These are phyloP conservation scores for Pichia sp. DNA, from an alignment of 1,139 yeast species.

Conservation along the genomic window DNA sequence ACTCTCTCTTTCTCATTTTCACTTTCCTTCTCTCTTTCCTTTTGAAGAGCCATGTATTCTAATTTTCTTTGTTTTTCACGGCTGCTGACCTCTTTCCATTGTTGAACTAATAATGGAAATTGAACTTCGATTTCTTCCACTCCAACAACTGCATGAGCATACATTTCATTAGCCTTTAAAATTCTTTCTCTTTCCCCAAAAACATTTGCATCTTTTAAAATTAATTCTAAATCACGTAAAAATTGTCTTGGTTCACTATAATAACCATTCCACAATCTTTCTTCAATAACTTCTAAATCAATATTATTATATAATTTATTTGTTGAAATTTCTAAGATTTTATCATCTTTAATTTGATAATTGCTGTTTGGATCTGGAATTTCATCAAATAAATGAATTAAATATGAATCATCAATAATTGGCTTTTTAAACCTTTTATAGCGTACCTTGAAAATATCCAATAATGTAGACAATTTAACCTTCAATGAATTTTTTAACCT, in stretches of 20 bases:
- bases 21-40: conserved; percentile 6
- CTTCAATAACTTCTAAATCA: conserved; percentile 92
- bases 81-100: conserved; percentile 67
- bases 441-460: conserved; percentile 83
- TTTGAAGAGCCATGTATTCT: conserved; percentile 30
- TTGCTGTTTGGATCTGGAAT: conserved; percentile 25
- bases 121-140: conserved; percentile 75
- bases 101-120: conserved; percentile 60
- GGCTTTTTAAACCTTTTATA: conserved; percentile 91
- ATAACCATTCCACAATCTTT: conserved; percentile 92
- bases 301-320: conserved; percentile 74
- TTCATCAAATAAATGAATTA: conserved; percentile 76
- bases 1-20: not conserved
- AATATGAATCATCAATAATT: conserved; percentile 65
- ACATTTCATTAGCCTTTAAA: conserved; percentile 91
- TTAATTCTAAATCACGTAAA: conserved; percentile 75
- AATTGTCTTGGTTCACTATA: conserved; percentile 92
- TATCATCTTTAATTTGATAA: conserved; percentile 54
- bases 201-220: conserved; percentile 69
- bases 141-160: conserved; percentile 92
- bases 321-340: conserved; percentile 68
- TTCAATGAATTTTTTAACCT: conserved; percentile 78
- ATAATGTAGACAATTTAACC: conserved; percentile 75
- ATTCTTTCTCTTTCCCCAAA: conserved; percentile 79
- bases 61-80: conserved; percentile 59